Evolutionary conservation across 2,329 filamentous ascomycete species (phyloP).

Genomic region (Teratosphaeria zuluensis): DNA sequence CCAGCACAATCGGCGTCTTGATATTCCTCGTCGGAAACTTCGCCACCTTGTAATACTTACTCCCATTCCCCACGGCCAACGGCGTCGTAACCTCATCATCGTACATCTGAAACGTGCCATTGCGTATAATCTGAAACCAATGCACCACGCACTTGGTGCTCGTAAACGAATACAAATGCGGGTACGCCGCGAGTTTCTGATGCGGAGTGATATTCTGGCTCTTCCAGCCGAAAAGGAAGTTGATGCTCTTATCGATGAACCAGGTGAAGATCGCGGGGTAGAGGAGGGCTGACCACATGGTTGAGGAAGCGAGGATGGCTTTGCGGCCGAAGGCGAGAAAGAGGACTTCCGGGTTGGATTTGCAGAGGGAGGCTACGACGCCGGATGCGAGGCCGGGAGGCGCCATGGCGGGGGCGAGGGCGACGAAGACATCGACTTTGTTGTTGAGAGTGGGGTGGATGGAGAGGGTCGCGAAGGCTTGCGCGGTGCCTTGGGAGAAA

Average conservation of each 20-base stretch:
- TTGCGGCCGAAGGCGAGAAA: slow-evolving; percentile 88
- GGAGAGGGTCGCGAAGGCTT: slow-evolving; percentile 86
- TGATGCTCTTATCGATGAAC: slow-evolving; percentile 70
- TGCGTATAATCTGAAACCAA: slow-evolving; percentile 99
- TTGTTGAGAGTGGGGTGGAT: slow-evolving; percentile 88
- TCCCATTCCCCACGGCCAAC: slow-evolving; percentile 57
- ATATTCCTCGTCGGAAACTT: slow-evolving; percentile 96
- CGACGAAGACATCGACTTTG: slow-evolving; percentile 92
- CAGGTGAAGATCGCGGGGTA: slow-evolving; percentile 91
- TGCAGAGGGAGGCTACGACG: slow-evolving; percentile 85
- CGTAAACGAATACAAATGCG: slow-evolving; percentile 92
- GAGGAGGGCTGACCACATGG: slow-evolving; percentile 93
- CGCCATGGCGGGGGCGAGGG: slow-evolving; percentile 90
- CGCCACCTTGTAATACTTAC: slow-evolving; percentile 90
- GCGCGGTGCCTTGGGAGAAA: slow-evolving; percentile 93
- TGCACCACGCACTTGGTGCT: slow-evolving; percentile 96
- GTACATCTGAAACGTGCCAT: slow-evolving; percentile 95
- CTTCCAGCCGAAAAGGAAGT: slow-evolving; percentile 83
- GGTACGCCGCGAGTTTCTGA: slow-evolving; percentile 91
- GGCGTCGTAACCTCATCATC: slow-evolving; percentile 84
- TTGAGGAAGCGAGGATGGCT: slow-evolving; percentile 83
- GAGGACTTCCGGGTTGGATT: slow-evolving; percentile 82
- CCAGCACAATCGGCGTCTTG: slow-evolving; percentile 83
- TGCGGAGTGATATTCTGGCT: slow-evolving; percentile 71
- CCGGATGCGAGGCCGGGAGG: slow-evolving; percentile 83